Base-by-base conservation (phyloP, 2,329 filamentous ascomycete genomes). In the Paraconiothyrium brasiliense region DNA sequence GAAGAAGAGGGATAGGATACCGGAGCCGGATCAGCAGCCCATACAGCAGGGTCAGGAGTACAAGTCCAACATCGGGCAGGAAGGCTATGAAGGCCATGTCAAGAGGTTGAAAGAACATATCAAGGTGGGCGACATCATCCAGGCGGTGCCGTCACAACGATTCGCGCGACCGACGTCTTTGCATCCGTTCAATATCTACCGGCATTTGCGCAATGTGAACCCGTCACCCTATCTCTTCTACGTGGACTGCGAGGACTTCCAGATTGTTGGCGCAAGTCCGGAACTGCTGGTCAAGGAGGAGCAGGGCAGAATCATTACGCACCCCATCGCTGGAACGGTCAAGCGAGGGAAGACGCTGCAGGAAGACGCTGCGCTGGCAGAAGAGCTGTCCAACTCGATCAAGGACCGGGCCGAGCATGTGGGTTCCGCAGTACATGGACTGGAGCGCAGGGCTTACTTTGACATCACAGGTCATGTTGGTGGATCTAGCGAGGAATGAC, bases 161-260 rank as follows among this genome's bases (percentile, higher is more conserved):
- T 92, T 98, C 75, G 90, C 94, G 8, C 88, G 94, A 32, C 94
- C 94, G 14, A 99, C 95, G 2, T 89, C 88, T 59, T 84, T 99
- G 47, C 95, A 99, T 79, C 94, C 95, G 0, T 99, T 98, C 85
- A 99, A 98, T 83, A 92, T 99, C 72, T 99, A 98, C 84, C 89
- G 94, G 58, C 93, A 97, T 77, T 86, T 99, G 41, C 92, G 95
- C 65, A 97, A 93, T n/a, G 92, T 98, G 74, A 99, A 99, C 77
- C 95, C 95, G 0, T 97, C 93, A 9, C 95, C 95, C 0, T 99
- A 99, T 80, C 88, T 99, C 39, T 99, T 99, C 84, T 99, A 94
- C 81, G 88, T 99, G 64, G 89, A 95, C 78, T 98, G 94, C 81
- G 86, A 87, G 62, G 91, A 92, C 74, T 98, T 99, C 81, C 92